These are phyloP conservation scores for Talaromyces sp. DNA, from an alignment of 2,329 filamentous ascomycete genomes.

Conservation along the genomic window DNA sequence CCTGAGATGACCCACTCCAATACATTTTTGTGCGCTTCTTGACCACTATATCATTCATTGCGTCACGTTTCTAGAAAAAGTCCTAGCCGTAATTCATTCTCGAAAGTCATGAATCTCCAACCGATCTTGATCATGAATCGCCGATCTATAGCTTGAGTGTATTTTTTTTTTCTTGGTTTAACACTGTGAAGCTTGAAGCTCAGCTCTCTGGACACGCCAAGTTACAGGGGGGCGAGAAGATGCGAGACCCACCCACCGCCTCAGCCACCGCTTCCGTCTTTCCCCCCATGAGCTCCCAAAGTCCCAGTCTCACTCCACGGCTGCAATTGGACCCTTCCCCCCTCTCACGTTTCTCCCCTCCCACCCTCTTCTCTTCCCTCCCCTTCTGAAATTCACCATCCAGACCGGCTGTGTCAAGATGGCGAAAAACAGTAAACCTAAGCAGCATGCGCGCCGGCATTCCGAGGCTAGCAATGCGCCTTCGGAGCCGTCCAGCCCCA, in stretches of 20 bases:
- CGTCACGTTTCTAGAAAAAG: too few relatives aligned
- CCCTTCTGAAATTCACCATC: slow-evolving; percentile 17
- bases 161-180: too few relatives aligned
- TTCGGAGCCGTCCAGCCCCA: slow-evolving; percentile 56
- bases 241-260: slow-evolving; percentile 1
- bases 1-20: not conserved
- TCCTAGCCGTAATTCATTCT: too few relatives aligned
- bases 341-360: slow-evolving; percentile 23
- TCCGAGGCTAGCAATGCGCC: slow-evolving; percentile 58
- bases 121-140: too few relatives aligned
- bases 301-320: slow-evolving; percentile 1
- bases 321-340: slow-evolving; percentile 4
- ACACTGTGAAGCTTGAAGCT: not conserved
- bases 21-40: not conserved
- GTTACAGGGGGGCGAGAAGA: not conserved
- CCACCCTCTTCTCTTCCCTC: slow-evolving; percentile 16
- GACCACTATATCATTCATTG: too few relatives aligned
- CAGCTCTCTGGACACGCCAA: not conserved
- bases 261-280: slow-evolving; percentile 33
- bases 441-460: slow-evolving; percentile 51
- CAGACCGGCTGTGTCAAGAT: slow-evolving; percentile 43
- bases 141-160: too few relatives aligned
- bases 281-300: slow-evolving; percentile 35
- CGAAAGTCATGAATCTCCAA: too few relatives aligned
- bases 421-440: slow-evolving; percentile 38